phyloP scores from a whole-genome alignment of 345 rosid genomes.

The Salix exigua region DNA sequence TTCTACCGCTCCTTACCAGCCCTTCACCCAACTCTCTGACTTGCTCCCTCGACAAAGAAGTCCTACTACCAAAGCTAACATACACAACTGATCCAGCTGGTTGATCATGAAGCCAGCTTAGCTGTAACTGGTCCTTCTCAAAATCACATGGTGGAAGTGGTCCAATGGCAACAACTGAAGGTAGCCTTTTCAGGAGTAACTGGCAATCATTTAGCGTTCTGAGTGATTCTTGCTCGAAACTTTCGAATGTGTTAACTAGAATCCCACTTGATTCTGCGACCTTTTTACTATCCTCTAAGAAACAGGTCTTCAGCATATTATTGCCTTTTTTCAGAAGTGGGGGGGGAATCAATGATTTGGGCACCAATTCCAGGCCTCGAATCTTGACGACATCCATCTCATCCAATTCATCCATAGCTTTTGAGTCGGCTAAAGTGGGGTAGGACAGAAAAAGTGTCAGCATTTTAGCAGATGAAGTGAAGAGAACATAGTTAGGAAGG shows the following conservation, averaged over 20 bases:
- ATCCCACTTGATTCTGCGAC: constrained; percentile 24
- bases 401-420: not conserved
- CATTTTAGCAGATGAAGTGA: constrained; percentile 46
- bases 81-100: constrained; percentile 34
- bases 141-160: constrained; percentile 18
- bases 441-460: constrained; percentile 27
- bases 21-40: constrained; percentile 43
- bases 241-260: constrained; percentile 36
- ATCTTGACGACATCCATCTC: not conserved
- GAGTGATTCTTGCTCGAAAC: constrained; percentile 27
- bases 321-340: constrained; percentile 7
- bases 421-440: constrained; percentile 10
- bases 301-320: constrained; percentile 8
- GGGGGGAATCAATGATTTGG: constrained; percentile 31
- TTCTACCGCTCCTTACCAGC: constrained; percentile 21
- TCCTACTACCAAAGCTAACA: constrained; percentile 47
- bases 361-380: constrained; percentile 9
- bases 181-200: constrained; percentile 13
- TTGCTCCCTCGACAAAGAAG: constrained; percentile 31
- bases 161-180: constrained; percentile 29
- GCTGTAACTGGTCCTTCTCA: not conserved
- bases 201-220: constrained; percentile 15
- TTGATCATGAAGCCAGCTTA: constrained; percentile 41
- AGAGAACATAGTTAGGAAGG: constrained; percentile 37
- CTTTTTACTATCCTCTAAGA: constrained; percentile 5